phyloP scores from a whole-genome alignment of 2,329 filamentous ascomycete species.

The Botrytis byssoidea region DNA sequence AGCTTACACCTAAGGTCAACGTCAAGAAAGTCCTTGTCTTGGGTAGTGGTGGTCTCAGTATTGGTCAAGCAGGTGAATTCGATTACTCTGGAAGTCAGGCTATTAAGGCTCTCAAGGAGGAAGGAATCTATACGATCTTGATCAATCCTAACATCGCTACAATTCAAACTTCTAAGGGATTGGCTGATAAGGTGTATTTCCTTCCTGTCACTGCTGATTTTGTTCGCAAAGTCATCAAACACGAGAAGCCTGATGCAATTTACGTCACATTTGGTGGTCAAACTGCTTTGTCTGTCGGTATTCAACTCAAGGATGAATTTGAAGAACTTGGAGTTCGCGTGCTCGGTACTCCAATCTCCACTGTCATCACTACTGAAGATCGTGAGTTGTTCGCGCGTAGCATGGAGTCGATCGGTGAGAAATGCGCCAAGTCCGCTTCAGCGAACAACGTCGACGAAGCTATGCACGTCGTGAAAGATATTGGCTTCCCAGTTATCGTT shows the following conservation, averaged over 20 bases:
- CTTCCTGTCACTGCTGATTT: constrained; percentile 97
- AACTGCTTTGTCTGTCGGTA: constrained; percentile 93
- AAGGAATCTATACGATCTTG: constrained; percentile 83
- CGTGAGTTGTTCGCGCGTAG: constrained; percentile 94
- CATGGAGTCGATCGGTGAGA: constrained; percentile 94
- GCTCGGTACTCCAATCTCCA: constrained; percentile 74
- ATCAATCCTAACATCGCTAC: constrained; percentile 99
- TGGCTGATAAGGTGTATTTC: constrained; percentile 97
- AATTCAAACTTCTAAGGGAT: constrained; percentile 93
- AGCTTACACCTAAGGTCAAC: constrained; percentile 74
- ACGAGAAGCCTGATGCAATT: constrained; percentile 92
- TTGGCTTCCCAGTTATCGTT: constrained; percentile 97
- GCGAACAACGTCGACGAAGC: constrained; percentile 91
- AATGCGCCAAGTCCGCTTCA: constrained; percentile 93
- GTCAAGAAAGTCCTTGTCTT: constrained; percentile 98
- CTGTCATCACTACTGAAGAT: constrained; percentile 91
- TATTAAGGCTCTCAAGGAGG: constrained; percentile 94
- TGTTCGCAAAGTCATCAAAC: constrained; percentile 94
- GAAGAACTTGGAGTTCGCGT: constrained; percentile 47
- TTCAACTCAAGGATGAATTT: constrained; percentile 83
- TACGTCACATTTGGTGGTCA: constrained; percentile 97
- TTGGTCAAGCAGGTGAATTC: constrained; percentile 97
- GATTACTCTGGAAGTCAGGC: constrained; percentile 96
- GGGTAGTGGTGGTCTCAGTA: constrained; percentile 90
- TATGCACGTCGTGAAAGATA: constrained; percentile 76